Evolutionary conservation across 306 rosid genomes (phyloP), one percentile per base, ranked within the genome.

Genomic region (Inga leiocalycina): DNA sequence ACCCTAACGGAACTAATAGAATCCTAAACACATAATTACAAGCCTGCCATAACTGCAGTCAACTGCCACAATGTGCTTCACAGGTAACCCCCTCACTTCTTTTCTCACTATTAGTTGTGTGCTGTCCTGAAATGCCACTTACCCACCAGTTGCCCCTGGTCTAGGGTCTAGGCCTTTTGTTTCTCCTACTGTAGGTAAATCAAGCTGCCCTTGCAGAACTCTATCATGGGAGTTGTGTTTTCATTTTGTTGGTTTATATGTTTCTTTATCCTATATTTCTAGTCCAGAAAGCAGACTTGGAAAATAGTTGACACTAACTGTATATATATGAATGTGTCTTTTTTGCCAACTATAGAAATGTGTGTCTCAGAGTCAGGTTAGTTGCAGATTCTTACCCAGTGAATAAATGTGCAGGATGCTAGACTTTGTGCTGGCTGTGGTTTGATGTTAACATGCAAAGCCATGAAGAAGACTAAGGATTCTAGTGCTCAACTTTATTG

Each of bases 401-500:
- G 71, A 75, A 71, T 79, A 51, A 74, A 79, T 80, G 24, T 84
- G 90, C 93, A 95, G 99, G 90, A 86, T 37, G 24, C 87, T 72
- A 81, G 79, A 81, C 84, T 83, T 49, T 95, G 99, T 86, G 91
- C 86, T 82, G 92, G 98, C 72, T 95, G 99, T 84, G 96, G 94
- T 78, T 87, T 90, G 86, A 70, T 83, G 61, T 75, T 83, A 66
- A 89, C 86, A 43, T 85, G 79, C 82, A 95, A 92, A 86, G 75
- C 75, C 76, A 59, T 77, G 82, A 90, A 89, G 85, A 91, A 84
- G 88, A 75, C 72, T 52, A 93, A 93, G 85, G 91, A 87, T 74
- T 85, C 87, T 44, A 80, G 78, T 80, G 74, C 82, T 75, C 93
- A 85, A 69, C 86, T 84, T 76, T 85, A 90, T 52, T 95, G 99